Percentiles rank a stretch among this genome's conserved stretches.
These are phyloP conservation scores for Ananas comosus DNA, from an alignment of 176 grass and related monocot genomes.

Conservation along the genomic window DNA sequence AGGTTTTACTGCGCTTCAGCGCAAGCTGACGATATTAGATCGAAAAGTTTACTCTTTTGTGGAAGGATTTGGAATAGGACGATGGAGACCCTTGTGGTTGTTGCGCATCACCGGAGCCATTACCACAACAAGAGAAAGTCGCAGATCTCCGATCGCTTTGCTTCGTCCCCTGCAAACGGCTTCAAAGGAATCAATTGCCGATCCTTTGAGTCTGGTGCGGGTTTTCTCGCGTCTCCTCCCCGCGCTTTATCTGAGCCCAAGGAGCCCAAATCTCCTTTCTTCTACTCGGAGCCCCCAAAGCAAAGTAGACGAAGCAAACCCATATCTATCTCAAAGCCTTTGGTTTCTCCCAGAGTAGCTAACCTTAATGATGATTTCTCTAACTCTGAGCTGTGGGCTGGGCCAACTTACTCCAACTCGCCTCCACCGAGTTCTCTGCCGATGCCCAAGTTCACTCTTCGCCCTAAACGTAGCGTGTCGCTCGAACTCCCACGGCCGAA, in stretches of 20 bases:
- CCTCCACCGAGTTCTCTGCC: conserved; percentile 84
- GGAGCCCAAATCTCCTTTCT: conserved; percentile 39
- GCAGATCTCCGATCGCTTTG: conserved; percentile 22
- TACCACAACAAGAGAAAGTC: conserved; percentile 37
- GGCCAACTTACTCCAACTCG: conserved; percentile 76
- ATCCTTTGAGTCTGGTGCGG: conserved; percentile 39
- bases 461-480: conserved; percentile 61
- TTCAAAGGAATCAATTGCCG: conserved; percentile 61
- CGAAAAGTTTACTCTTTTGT: neutral
- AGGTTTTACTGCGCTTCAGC: conserved; percentile 18
- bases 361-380: conserved; percentile 25
- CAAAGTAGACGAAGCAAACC: conserved; percentile 49
- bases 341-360: conserved; percentile 29
- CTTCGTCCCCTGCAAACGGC: conserved; percentile 23
- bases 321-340: conserved; percentile 43
- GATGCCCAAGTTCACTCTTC: conserved; percentile 80
- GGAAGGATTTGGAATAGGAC: neutral
- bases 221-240: conserved; percentile 30
- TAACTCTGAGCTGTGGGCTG: conserved; percentile 69
- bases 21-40: conserved; percentile 8
- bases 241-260: conserved; percentile 28
- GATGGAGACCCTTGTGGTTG: conserved; percentile 58
- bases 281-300: conserved; percentile 19
- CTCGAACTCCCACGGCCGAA: conserved; percentile 45
- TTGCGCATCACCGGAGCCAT: conserved; percentile 58